Conservation (phyloP, 805 yeast genomes). For the Zygosaccharomyces bisporus region DNA sequence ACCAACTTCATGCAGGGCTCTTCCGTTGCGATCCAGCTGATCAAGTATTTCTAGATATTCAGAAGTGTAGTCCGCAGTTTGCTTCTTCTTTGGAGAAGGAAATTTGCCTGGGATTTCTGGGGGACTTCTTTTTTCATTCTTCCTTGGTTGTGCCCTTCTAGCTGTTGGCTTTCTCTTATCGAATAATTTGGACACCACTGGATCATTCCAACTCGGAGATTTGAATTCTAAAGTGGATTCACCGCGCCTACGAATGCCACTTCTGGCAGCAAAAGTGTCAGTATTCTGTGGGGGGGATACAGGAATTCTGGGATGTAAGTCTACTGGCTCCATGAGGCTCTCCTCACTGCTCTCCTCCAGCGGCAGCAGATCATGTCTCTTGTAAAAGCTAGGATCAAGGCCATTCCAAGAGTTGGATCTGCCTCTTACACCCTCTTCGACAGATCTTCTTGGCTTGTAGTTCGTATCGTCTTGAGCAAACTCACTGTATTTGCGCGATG, state of each 20-base stretch:
- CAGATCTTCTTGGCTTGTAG: constrained; percentile 9
- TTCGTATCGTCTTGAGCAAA: constrained; percentile 31
- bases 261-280: constrained; percentile 26
- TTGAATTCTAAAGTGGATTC: constrained; percentile 16
- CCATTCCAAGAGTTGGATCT: constrained; percentile 32
- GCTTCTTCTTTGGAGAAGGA: constrained; percentile 26
- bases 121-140: not conserved
- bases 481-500: constrained; percentile 30
- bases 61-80: constrained; percentile 15
- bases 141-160: not conserved
- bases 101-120: constrained; percentile 31
- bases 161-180: constrained; percentile 9
- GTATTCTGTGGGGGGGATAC: constrained; percentile 11
- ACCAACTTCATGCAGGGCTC: constrained; percentile 21
- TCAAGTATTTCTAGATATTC: constrained; percentile 25
- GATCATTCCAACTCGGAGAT: constrained; percentile 23
- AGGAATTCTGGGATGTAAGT: constrained; percentile 9
- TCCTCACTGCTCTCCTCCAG: constrained; percentile 4
- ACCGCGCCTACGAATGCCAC: constrained; percentile 7
- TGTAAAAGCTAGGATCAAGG: constrained; percentile 22
- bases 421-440: constrained; percentile 1
- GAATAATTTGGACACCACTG: constrained; percentile 26
- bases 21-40: constrained; percentile 28
- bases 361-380: constrained; percentile 27
- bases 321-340: constrained; percentile 17